Conservation (phyloP, 495 filamentous ascomycete genomes). For the Extremus antarcticus region DNA sequence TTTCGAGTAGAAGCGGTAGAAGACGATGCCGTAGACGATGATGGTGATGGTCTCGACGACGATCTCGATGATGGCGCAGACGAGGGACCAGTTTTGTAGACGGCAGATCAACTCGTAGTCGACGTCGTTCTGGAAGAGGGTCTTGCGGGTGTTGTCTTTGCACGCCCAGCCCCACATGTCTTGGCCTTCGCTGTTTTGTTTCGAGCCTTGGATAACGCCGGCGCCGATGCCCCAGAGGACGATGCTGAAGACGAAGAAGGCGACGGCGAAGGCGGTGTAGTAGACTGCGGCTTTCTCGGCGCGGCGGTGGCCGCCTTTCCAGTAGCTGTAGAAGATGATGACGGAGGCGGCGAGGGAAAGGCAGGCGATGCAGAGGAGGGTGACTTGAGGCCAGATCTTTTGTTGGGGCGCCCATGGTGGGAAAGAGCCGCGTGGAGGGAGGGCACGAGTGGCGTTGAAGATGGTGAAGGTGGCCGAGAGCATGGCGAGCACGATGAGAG, state of each 20-base stretch:
- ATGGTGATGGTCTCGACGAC: conserved; percentile 88
- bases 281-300: conserved; percentile 90
- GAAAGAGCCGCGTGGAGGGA: conserved; percentile 65
- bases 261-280: conserved; percentile 83
- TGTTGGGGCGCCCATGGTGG: conserved; percentile 74
- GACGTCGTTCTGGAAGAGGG: conserved; percentile 65
- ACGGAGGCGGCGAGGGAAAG: conserved; percentile 72
- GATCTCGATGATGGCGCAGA: conserved; percentile 95
- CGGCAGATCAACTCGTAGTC: conserved; percentile 91
- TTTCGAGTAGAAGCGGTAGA: conserved; percentile 95
- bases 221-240: conserved; percentile 87
- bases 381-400: conserved; percentile 80
- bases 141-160: conserved; percentile 67
- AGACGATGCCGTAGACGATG: conserved; percentile 81
- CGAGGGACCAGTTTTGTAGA: conserved; percentile 90
- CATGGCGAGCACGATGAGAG: conserved; percentile 84
- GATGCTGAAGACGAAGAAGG: conserved; percentile 88
- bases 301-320: conserved; percentile 72
- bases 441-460: conserved; percentile 68
- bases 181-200: conserved; percentile 58
- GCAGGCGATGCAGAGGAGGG: conserved; percentile 63
- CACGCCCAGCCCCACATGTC: conserved; percentile 98
- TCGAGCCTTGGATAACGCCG: conserved; percentile 67
- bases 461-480: conserved; percentile 73
- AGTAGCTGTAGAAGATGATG: conserved; percentile 76